A percentile compares a stretch with the other conserved stretches of the same genome.
These are phyloP conservation scores for Ophiostoma ips DNA, from an alignment of 2,329 filamentous ascomycete species.

Conservation along the genomic window DNA sequence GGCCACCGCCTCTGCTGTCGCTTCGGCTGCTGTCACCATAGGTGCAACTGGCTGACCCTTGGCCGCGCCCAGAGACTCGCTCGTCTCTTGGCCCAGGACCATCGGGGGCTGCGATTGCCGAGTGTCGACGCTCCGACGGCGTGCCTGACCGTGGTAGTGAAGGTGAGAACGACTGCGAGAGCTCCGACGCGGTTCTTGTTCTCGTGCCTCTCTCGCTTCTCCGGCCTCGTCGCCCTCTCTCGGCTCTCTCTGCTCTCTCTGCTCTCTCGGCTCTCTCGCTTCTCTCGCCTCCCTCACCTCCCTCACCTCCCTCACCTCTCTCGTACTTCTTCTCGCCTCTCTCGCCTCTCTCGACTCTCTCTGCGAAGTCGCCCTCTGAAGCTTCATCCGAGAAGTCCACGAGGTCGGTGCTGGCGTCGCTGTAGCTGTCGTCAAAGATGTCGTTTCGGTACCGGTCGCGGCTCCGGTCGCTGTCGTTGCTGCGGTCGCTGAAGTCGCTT, in stretches of 20 bases:
- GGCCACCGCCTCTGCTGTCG: neutral
- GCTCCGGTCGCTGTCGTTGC: neutral
- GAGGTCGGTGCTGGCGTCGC: neutral
- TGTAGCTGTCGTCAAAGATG: neutral
- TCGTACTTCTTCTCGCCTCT: neutral
- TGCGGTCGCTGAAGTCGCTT: neutral
- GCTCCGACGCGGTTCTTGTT: no score
- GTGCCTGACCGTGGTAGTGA: no score
- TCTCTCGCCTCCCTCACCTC: neutral
- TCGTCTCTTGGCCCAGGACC: conserved; percentile 4
- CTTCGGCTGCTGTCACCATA: conserved; percentile 1
- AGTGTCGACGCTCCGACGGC: conserved; percentile 3
- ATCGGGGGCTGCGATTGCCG: neutral
- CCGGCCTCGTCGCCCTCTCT: neutral
- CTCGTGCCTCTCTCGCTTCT: neutral
- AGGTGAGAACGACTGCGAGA: no score
- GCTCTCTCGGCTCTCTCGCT: neutral
- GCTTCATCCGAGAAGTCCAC: conserved; percentile 4
- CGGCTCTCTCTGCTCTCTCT: neutral
- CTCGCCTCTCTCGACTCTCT: neutral
- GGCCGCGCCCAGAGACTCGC: conserved; percentile 4
- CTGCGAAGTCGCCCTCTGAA: conserved; percentile 5
- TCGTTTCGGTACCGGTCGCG: neutral
- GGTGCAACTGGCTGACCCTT: conserved; percentile 5
- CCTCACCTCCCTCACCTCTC: neutral